Percentiles rank a stretch among this genome's conserved stretches.
phyloP scores from a whole-genome alignment of 2,329 filamentous ascomycete species.

The Penicillium sp. region DNA sequence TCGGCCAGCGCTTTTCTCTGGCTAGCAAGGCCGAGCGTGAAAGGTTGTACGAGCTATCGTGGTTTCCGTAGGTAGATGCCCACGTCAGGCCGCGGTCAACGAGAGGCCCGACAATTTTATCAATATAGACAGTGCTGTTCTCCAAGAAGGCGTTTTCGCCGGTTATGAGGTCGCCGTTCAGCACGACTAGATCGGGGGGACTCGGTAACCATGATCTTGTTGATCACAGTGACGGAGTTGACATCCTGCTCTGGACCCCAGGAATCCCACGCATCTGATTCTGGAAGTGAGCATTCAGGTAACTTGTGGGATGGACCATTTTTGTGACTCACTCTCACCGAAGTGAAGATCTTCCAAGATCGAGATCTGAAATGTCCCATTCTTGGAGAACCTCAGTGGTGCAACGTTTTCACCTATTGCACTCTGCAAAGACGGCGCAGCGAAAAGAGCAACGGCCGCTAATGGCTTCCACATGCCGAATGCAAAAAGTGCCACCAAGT shows the following conservation, averaged over 20 bases:
- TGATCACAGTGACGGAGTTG: constrained; percentile 60
- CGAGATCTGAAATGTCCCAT: constrained; percentile 50
- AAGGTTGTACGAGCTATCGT: constrained; percentile 64
- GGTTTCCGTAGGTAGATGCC: constrained; percentile 72
- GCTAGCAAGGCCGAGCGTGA: constrained; percentile 44
- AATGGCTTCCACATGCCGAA: constrained; percentile 4
- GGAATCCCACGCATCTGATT: constrained; percentile 41
- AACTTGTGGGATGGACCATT: not conserved
- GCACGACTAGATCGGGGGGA: constrained; percentile 61
- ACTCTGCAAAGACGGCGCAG: constrained; percentile 3
- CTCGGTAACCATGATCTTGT: constrained; percentile 59
- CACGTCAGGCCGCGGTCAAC: constrained; percentile 59
- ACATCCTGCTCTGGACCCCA: constrained; percentile 50
- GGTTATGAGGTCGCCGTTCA: constrained; percentile 72
- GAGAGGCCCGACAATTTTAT: constrained; percentile 61
- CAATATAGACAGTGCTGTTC: constrained; percentile 61
- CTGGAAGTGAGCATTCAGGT: not conserved
- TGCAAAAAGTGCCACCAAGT: not conserved
- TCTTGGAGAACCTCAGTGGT: constrained; percentile 23
- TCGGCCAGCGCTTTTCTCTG: constrained; percentile 41
- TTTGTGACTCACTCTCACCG: constrained; percentile 60
- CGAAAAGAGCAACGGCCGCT: not conserved
- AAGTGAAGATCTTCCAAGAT: constrained; percentile 74
- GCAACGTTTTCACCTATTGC: constrained; percentile 1
- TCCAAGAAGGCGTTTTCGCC: constrained; percentile 60